Evolutionary conservation across 495 filamentous ascomycete species (phyloP), one percentile per base, ranked within the genome.

Genomic region (Xylaria palmicola): DNA sequence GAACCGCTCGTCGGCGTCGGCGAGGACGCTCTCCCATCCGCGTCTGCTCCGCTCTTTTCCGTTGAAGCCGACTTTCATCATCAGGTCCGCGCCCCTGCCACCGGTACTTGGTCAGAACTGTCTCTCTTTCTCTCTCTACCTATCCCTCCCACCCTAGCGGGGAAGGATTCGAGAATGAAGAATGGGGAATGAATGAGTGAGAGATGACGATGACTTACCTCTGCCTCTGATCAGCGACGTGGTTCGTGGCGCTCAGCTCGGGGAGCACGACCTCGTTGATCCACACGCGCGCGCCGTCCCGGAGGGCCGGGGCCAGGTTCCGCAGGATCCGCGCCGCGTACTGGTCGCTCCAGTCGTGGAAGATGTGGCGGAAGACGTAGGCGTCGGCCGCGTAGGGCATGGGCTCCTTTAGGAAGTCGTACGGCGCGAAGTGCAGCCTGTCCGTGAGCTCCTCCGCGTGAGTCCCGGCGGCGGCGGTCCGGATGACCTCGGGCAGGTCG

Each of bases 271-370:
- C 70, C 51, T 85, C 81, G 59, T 76, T 78, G 30, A 81, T 72
- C 59, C 83, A 64, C 4, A 83, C 66, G 50, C 65, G 73, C 6
- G 75, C 67, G 1, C 81, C 81, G n/a, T 69, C 67, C 44, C 77
- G 79, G 24, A 87, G 64, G 0, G 77, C 79, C 15, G 81, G 80
- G 22, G 81, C 77, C 30, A 86, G 65, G 7, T 75, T 72, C 48
- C 69, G 70, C 30, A 87, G 71, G 44, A 85, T 81, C 57, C 78
- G 75, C 6, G 78, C 54, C 5, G 71, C 74, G 63, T 83, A 83
- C 62, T 81, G 78, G 56, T 85, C 81, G 26, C 79, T 74, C 70
- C 82, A 81, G 62, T 84, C 78, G 57, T 85, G 83, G 65, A 86
- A 69, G 52, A 82, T 79, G 66, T 75, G 78, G n/a, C 83, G 79